Evolutionary conservation across 305 asterid species (phyloP).

Genomic region (Striga hermonthica): DNA sequence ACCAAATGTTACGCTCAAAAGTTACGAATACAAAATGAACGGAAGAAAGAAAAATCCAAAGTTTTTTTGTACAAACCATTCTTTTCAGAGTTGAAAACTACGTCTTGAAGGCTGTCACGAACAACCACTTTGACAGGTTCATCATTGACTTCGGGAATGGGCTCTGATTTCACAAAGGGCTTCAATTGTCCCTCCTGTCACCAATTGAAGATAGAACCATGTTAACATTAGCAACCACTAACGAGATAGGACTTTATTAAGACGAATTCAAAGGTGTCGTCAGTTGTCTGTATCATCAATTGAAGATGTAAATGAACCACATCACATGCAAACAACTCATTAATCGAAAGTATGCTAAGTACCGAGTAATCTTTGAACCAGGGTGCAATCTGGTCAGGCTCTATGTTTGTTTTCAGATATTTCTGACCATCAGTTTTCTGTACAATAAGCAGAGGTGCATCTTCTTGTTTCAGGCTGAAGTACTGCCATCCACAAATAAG

Average conservation of each 20-base stretch:
- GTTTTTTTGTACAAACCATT: conserved; percentile 43
- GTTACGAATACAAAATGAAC: conserved; percentile 4
- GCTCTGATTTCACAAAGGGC: conserved; percentile 57
- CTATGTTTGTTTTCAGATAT: conserved; percentile 52
- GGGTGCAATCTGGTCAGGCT: conserved; percentile 55
- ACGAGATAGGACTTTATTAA: conserved; percentile 16
- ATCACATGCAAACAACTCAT: not conserved
- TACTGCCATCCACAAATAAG: conserved; percentile 48
- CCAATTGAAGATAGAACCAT: conserved; percentile 10
- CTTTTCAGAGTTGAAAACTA: conserved; percentile 63
- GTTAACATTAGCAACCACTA: conserved; percentile 9
- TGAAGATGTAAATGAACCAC: conserved; percentile 3
- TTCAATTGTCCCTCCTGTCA: conserved; percentile 53
- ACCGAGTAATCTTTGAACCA: conserved; percentile 73
- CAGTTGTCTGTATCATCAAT: not conserved
- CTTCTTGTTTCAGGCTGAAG: conserved; percentile 62
- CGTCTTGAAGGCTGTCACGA: conserved; percentile 50
- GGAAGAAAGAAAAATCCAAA: not conserved
- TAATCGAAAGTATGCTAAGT: conserved; percentile 21
- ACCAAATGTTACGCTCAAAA: not conserved
- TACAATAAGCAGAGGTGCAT: conserved; percentile 62
- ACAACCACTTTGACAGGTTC: conserved; percentile 79
- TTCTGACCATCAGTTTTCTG: conserved; percentile 49
- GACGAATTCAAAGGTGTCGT: not conserved
- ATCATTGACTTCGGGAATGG: conserved; percentile 58